Percentiles rank a stretch among this genome's conserved stretches.
phyloP scores from a whole-genome alignment of 1,284 basidiomycete genomes.

The Heterobasidion occidentale region DNA sequence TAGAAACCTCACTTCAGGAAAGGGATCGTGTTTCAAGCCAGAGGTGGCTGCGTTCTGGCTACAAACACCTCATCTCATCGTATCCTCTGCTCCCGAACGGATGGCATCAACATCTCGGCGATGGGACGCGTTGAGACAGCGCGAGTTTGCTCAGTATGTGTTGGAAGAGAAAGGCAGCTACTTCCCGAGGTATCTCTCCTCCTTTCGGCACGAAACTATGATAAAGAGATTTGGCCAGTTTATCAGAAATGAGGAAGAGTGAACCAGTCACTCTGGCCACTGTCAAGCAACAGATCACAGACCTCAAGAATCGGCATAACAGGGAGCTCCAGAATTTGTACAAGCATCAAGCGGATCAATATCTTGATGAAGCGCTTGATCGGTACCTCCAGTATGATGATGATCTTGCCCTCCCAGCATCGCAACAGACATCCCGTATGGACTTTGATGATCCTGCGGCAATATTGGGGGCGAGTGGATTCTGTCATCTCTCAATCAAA shows the following conservation, averaged over 20 bases:
- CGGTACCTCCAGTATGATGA: conserved; percentile 13
- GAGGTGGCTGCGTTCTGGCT: too few species aligned
- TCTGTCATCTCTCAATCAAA: background rate
- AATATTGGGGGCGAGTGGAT: background rate
- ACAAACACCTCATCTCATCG: background rate
- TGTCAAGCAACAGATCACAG: conserved; percentile 27
- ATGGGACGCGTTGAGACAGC: conserved; percentile 3
- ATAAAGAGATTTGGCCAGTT: conserved; percentile 3
- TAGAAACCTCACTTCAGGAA: too few species aligned
- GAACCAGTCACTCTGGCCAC: conserved; percentile 18
- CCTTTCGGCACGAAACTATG: background rate
- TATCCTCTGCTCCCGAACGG: background rate
- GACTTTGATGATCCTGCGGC: background rate
- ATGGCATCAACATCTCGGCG: background rate
- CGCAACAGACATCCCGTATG: background rate
- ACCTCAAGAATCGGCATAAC: conserved; percentile 29
- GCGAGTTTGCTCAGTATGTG: conserved; percentile 11
- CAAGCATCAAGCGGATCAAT: conserved; percentile 32
- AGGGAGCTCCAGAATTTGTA: conserved; percentile 35
- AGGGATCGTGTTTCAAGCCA: too few species aligned
- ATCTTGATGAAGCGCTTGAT: conserved; percentile 29
- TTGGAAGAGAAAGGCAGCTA: conserved; percentile 10
- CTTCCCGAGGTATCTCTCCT: conserved; percentile 12
- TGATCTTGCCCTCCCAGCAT: background rate
- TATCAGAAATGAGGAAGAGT: conserved; percentile 13